phyloP scores from a whole-genome alignment of 2,329 filamentous ascomycete genomes.

The Colletotrichum trifolii region DNA sequence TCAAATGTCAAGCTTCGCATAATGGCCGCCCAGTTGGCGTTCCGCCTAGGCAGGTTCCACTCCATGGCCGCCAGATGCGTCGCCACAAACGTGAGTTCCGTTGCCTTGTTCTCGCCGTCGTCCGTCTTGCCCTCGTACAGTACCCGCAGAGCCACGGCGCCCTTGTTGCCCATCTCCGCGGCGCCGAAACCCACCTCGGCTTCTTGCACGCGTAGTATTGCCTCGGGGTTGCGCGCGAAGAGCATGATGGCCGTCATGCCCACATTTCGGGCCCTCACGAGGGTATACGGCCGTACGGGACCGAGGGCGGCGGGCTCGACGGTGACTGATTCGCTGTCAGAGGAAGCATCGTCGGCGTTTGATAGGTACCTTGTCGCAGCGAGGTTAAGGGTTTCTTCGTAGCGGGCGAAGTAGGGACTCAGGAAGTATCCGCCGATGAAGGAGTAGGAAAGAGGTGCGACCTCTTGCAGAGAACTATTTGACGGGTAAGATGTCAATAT shows the following conservation, averaged over 20 bases:
- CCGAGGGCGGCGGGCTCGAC: constrained; percentile 34
- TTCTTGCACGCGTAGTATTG: constrained; percentile 75
- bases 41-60: constrained; percentile 77
- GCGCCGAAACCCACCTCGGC: constrained; percentile 87
- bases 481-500: neutral
- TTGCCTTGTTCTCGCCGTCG: constrained; percentile 47
- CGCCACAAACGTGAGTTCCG: constrained; percentile 85
- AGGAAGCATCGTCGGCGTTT: constrained; percentile 23
- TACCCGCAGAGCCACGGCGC: constrained; percentile 83
- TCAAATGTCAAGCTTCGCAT: constrained; percentile 83
- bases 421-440: constrained; percentile 89
- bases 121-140: constrained; percentile 60
- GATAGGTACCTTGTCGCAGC: constrained; percentile 62
- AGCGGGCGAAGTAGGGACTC: constrained; percentile 77
- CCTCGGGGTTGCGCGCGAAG: constrained; percentile 74
- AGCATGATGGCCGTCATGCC: constrained; percentile 93
- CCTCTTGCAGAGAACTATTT: constrained; percentile 83
- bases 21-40: constrained; percentile 89
- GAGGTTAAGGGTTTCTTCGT: constrained; percentile 77
- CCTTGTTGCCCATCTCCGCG: constrained; percentile 94
- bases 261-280: constrained; percentile 77
- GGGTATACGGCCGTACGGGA: constrained; percentile 67
- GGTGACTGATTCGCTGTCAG: constrained; percentile 35
- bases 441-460: constrained; percentile 84
- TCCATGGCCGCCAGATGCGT: constrained; percentile 93